Percentiles rank a stretch among this genome's conserved stretches.
phyloP scores from a whole-genome alignment of 805 yeast species.

The Myxozyma vanderwaltii region DNA sequence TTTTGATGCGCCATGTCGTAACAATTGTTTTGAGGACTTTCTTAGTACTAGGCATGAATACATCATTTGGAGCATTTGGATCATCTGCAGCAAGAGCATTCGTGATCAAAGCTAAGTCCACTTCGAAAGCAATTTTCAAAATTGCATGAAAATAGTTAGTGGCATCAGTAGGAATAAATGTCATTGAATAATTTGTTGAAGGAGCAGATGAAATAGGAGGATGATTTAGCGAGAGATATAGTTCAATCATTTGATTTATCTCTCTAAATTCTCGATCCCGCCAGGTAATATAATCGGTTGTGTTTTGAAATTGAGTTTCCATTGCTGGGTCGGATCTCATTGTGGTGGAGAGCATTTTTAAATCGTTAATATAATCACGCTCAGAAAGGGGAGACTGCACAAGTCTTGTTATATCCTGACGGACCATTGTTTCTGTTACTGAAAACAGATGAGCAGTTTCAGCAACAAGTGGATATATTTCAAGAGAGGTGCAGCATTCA shows the following conservation, averaged over 20 bases:
- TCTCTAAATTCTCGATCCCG: constrained; percentile 45
- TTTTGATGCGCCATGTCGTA: constrained; percentile 61
- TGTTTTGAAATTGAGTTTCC: constrained; percentile 44
- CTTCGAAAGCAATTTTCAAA: constrained; percentile 48
- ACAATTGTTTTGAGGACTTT: constrained; percentile 51
- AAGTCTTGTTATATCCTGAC: constrained; percentile 11
- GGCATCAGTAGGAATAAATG: constrained; percentile 49
- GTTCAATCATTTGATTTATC: constrained; percentile 40
- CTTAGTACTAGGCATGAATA: constrained; percentile 50
- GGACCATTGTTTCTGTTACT: constrained; percentile 3
- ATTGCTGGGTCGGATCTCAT: constrained; percentile 1
- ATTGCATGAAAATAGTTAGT: constrained; percentile 48
- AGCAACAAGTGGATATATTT: constrained; percentile 9
- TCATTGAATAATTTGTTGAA: constrained; percentile 28
- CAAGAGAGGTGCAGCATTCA: constrained; percentile 1
- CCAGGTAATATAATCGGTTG: constrained; percentile 48
- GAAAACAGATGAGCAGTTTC: constrained; percentile 14
- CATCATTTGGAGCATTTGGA: constrained; percentile 13
- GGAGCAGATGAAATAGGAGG: neutral
- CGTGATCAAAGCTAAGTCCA: constrained; percentile 41
- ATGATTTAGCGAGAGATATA: constrained; percentile 6
- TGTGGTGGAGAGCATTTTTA: constrained; percentile 10
- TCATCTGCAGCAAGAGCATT: neutral
- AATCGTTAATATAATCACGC: constrained; percentile 26
- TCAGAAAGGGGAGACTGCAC: neutral